Base-by-base conservation (phyloP, 805 yeast species). In the Torulaspora delbrueckii region DNA sequence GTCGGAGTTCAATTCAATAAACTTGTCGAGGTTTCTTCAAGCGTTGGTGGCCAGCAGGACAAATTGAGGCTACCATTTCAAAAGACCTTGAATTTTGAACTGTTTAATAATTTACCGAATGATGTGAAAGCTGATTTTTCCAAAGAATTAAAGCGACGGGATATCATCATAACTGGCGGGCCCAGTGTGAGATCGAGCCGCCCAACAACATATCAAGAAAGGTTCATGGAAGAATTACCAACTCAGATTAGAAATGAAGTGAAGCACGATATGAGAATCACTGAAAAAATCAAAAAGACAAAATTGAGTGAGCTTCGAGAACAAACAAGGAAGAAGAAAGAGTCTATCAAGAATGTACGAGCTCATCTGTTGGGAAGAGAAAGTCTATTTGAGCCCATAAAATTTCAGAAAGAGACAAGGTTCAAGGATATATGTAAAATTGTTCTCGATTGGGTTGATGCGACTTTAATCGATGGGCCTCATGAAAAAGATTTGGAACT, bases 1-100 rank as follows among this genome's bases (percentile, higher is more conserved):
- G 66, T 91, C 3, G 83, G 95, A 0, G 70, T 91, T 1, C 84
- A 81, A 23, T 72, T 88, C 66, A 73, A 75, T 6, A 79, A 78
- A 52, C 68, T 90, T 28, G 69, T 69, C n/a, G 73, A 70, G 42
- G 67, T 66, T 5, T 59, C 50, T 5, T 39, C 49, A 19, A 57
- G 55, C 30, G 55, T 52, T 19, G 53, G 55, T 4, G 53, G 50
- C 9, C 73, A 71, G 45, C 63, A 52, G 40, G 73, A 71, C 43
- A 63, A 47, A 35, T 33, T 57, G 59, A 62, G 59, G 31, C 50
- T 72, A 10, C 68, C 68, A 1, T 70, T 69, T 37, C 55, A 54
- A 33, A 63, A 53, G 37, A 45, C 57, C 16, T 54, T 51, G 32
- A 45, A 42, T 18, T 25, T 40, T n/a, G 30, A 42, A 39, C 30